Conservation (phyloP, 2,329 filamentous ascomycete genomes). For the Dactylonectria estremocensis region DNA sequence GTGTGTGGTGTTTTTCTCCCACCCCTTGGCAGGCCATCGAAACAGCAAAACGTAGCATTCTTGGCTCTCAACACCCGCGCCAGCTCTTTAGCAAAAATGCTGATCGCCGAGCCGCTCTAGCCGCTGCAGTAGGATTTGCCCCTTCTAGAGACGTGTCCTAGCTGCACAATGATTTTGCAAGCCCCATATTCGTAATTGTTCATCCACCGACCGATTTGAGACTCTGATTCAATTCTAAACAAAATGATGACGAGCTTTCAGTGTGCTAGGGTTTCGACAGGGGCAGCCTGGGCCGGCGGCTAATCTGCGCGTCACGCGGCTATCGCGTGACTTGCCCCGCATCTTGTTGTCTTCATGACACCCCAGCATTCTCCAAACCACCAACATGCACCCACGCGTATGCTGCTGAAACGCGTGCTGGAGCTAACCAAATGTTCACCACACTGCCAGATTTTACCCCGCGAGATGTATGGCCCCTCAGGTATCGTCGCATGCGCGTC, state of each 20-base stretch:
- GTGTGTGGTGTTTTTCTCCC: too few relatives aligned
- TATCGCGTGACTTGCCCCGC: constrained; percentile 41
- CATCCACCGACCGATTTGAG: constrained; percentile 16
- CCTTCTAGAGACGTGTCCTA: constrained; percentile 12
- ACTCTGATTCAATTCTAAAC: constrained; percentile 5
- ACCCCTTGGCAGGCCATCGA: constrained; percentile 1
- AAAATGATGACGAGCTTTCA: constrained; percentile 15
- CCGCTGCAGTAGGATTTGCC: constrained; percentile 33
- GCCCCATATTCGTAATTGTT: constrained; percentile 11
- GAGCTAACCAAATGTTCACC: constrained; percentile 66
- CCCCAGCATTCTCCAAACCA: constrained; percentile 34
- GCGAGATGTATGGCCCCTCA: constrained; percentile 72
- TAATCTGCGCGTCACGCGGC: constrained; percentile 44
- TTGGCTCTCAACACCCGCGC: constrained; percentile 5
- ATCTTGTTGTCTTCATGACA: constrained; percentile 30
- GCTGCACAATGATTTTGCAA: neutral
- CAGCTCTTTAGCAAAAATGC: constrained; percentile 30
- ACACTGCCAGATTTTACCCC: constrained; percentile 78
- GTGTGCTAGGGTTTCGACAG: constrained; percentile 7
- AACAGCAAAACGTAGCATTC: constrained; percentile 33
- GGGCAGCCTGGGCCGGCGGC: constrained; percentile 38
- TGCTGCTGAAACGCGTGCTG: constrained; percentile 35
- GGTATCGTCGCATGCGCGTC: neutral
- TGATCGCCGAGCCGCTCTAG: constrained; percentile 33
- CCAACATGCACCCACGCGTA: constrained; percentile 23